phyloP scores from a whole-genome alignment of 2,329 filamentous ascomycete species.

The Arthrobotrys pseudoclavata region DNA sequence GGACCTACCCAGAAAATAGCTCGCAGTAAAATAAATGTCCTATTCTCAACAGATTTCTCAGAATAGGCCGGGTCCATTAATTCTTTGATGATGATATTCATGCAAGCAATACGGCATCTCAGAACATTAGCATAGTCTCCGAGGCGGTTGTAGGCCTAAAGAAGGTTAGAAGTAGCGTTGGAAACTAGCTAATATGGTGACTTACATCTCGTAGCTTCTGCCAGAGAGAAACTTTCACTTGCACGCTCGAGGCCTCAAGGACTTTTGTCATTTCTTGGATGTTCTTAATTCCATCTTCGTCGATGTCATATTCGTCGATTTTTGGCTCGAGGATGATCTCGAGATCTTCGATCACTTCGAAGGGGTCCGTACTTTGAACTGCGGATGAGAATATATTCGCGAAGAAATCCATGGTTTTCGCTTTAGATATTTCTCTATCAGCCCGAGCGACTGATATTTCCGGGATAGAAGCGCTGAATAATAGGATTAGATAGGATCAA shows the following conservation, averaged over 20 bases:
- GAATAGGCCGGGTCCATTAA: conserved; percentile 74
- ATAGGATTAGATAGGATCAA: not conserved
- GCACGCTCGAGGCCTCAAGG: conserved; percentile 82
- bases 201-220: conserved; percentile 77
- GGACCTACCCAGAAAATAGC: conserved; percentile 72
- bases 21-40: conserved; percentile 77
- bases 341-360: conserved; percentile 87
- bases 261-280: conserved; percentile 87
- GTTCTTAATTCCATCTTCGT: conserved; percentile 68
- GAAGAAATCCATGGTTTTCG: conserved; percentile 98
- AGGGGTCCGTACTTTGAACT: conserved; percentile 79
- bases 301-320: conserved; percentile 63
- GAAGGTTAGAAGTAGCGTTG: not conserved
- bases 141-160: conserved; percentile 83
- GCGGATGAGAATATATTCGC: conserved; percentile 83
- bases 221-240: conserved; percentile 89
- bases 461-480: conserved; percentile 79
- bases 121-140: conserved; percentile 88
- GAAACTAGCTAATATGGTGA: not conserved
- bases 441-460: conserved; percentile 86
- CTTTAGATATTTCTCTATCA: conserved; percentile 88
- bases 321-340: conserved; percentile 87
- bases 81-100: conserved; percentile 83
- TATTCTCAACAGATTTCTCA: conserved; percentile 73
- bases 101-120: conserved; percentile 85